Evolutionary conservation across 768 basidiomycete genomes (phyloP).

Genomic region (Phylloporus arenicola): DNA sequence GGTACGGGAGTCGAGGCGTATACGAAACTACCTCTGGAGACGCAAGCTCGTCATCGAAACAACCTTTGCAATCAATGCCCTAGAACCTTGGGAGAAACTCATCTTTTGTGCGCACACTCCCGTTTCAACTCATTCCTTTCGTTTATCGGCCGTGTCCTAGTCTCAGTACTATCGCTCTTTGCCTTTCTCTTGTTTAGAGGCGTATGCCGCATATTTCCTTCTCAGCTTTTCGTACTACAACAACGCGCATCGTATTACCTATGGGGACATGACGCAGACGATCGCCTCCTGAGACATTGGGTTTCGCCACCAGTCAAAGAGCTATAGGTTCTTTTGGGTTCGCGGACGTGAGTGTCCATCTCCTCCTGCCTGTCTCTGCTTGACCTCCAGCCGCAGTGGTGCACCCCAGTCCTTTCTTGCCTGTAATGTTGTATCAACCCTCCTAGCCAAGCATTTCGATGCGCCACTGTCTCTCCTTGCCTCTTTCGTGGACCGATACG

Average conservation of each 20-base stretch:
- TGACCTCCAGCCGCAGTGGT: conserved; percentile 6
- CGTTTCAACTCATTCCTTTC: background rate
- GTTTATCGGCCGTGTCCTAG: conserved; percentile 22
- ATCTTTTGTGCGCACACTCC: conserved; percentile 44
- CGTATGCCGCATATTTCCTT: conserved; percentile 52
- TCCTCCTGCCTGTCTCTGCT: background rate
- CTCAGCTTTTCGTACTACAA: conserved; percentile 48
- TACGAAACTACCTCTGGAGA: conserved; percentile 42
- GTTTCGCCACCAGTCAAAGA: conserved; percentile 25
- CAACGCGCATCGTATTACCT: conserved; percentile 58
- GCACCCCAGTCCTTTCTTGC: background rate
- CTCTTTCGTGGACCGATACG: background rate
- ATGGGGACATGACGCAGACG: conserved; percentile 44
- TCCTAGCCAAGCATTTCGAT: background rate
- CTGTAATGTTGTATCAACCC: conserved; percentile 10
- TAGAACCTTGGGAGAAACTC: conserved; percentile 68
- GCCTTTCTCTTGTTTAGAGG: conserved; percentile 46
- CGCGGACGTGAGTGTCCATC: conserved; percentile 10
- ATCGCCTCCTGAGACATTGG: conserved; percentile 21
- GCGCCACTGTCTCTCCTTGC: background rate
- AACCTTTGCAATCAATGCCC: conserved; percentile 53
- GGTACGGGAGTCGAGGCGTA: conserved; percentile 14
- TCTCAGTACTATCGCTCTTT: conserved; percentile 36
- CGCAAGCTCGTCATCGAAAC: conserved; percentile 52
- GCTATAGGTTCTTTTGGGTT: conserved; percentile 7